Evolutionary conservation across 202 grass and related monocot species (phyloP), one percentile per base, ranked within the genome.

Genomic region (Zoysia matrella): DNA sequence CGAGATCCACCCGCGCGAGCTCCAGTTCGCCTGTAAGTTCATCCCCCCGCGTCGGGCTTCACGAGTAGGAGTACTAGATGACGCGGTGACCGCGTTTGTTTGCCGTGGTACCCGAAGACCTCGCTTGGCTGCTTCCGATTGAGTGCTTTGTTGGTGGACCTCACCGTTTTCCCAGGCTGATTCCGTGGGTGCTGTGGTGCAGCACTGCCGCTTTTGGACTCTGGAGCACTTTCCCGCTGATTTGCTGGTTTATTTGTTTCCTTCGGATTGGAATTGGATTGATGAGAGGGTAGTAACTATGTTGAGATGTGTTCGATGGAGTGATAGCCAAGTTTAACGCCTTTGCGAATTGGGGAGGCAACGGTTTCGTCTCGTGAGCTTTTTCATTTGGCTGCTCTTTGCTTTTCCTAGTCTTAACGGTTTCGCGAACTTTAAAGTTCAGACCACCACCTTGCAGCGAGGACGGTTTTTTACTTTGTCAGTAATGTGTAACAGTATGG

Each of bases 1-100:
- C 71, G 89, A 91, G 82, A 98, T 98, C 89, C 84, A 91, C 3
- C 95, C 90, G 2, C 76, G 85, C 44, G 95, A 98, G 82, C 95
- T 98, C 87, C 86, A 88, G 82, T 95, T 98, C 81, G 90, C 92
- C 83, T 98, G 92, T 98, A 90, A 98, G 95, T 68, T 39, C 14
- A 44, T 1, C 10, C 43, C 4, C 11, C 30, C 13, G 1, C 0
- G 4, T 6, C 45, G 11, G 4, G 36, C 6, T 64, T 12, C 46
- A 15, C 9, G 50, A 62, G 11, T 6, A 47, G 22, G 22, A 30
- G 22, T 30, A 30, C 46, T 6, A 52, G 40, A 40, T 76, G 74
- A 51, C 43, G 56, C 43, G 6, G 13, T 22, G 2, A 11, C 7
- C 61, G 43, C 71, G 76, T 4, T 4, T 22, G 22, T 3, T 63